phyloP scores from a whole-genome alignment of 768 basidiomycete genomes.

The Auriscalpium microsporum region DNA sequence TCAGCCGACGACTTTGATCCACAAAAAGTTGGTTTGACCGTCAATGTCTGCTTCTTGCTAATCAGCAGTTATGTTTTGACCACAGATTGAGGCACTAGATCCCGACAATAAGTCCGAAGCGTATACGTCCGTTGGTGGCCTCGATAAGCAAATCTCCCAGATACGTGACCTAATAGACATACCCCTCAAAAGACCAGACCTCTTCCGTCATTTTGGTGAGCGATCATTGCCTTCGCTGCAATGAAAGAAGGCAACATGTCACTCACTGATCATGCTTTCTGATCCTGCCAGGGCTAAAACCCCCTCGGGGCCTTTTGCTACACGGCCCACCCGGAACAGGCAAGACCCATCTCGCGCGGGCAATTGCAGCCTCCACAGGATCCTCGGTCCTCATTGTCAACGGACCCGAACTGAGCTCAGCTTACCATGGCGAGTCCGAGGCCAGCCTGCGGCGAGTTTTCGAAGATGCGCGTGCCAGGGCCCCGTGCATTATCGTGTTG shows the following conservation, averaged over 20 bases:
- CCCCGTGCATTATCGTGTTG: constrained; percentile 88
- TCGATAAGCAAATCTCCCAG: constrained; percentile 78
- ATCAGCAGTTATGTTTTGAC: constrained; percentile 22
- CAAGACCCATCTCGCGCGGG: constrained; percentile 92
- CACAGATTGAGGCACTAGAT: constrained; percentile 40
- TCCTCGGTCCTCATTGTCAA: constrained; percentile 90
- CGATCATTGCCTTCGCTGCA: neutral
- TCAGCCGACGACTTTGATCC: constrained; percentile 3
- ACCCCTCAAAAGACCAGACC: constrained; percentile 72
- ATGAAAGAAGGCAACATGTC: no score
- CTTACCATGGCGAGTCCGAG: constrained; percentile 97
- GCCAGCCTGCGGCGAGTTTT: constrained; percentile 85
- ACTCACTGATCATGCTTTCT: no score
- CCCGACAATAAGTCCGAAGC: constrained; percentile 39
- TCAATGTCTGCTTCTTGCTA: neutral
- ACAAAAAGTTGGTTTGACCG: constrained; percentile 9
- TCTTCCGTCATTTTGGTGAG: constrained; percentile 67
- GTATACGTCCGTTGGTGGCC: constrained; percentile 83
- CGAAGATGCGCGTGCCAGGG: constrained; percentile 66
- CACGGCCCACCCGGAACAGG: constrained; percentile 97
- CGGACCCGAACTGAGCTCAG: constrained; percentile 90
- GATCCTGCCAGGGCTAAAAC: constrained; percentile 60
- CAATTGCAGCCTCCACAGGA: constrained; percentile 81
- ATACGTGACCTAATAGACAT: constrained; percentile 83
- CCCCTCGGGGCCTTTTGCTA: constrained; percentile 90